Percentiles rank a stretch among this genome's conserved stretches.
Evolutionary conservation across 768 basidiomycete species (phyloP).

Genomic region (Panaeolus papilionaceus): DNA sequence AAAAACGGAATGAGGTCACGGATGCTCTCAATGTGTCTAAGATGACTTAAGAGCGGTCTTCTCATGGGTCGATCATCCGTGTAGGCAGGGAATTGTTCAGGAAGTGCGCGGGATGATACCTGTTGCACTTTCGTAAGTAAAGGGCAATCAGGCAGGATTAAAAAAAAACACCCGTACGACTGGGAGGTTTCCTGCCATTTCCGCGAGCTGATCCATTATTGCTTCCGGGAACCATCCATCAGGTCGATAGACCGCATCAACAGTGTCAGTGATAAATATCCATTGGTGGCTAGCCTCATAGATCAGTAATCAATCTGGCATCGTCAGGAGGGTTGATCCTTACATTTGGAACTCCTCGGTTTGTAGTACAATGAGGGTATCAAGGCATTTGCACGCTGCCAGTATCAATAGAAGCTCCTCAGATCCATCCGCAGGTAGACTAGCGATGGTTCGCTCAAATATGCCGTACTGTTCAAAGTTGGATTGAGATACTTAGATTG

Average conservation of each 20-base stretch:
- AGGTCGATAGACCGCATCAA: slow-evolving; percentile 91
- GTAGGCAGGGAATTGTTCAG: slow-evolving; percentile 35
- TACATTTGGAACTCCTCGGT: slow-evolving; percentile 99
- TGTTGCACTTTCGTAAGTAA: slow-evolving; percentile 23
- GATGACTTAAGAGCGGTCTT: slow-evolving; percentile 69
- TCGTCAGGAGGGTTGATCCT: slow-evolving; percentile 20
- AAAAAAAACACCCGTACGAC: slow-evolving; percentile 35
- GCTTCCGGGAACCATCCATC: slow-evolving; percentile 85
- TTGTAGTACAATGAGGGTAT: slow-evolving; percentile 90
- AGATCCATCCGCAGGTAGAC: slow-evolving; percentile 79
- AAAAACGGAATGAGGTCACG: slow-evolving; percentile 92
- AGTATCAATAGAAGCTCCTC: slow-evolving; percentile 85
- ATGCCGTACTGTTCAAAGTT: slow-evolving; percentile 72
- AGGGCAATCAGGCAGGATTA: slow-evolving; percentile 4
- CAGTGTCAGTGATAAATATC: slow-evolving; percentile 98
- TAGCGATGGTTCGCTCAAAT: slow-evolving; percentile 80
- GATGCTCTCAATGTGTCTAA: slow-evolving; percentile 84
- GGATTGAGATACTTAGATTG: neutral
- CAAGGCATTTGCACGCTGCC: slow-evolving; percentile 92
- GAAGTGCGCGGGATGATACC: slow-evolving; percentile 35
- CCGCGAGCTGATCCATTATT: slow-evolving; percentile 90
- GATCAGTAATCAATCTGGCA: slow-evolving; percentile 18
- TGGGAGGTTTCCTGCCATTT: slow-evolving; percentile 77
- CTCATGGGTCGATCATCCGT: slow-evolving; percentile 60
- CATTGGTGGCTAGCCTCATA: slow-evolving; percentile 79